Evolutionary conservation across 2,329 filamentous ascomycete genomes (phyloP).

Genomic region (Arachnopeziza araneosa): DNA sequence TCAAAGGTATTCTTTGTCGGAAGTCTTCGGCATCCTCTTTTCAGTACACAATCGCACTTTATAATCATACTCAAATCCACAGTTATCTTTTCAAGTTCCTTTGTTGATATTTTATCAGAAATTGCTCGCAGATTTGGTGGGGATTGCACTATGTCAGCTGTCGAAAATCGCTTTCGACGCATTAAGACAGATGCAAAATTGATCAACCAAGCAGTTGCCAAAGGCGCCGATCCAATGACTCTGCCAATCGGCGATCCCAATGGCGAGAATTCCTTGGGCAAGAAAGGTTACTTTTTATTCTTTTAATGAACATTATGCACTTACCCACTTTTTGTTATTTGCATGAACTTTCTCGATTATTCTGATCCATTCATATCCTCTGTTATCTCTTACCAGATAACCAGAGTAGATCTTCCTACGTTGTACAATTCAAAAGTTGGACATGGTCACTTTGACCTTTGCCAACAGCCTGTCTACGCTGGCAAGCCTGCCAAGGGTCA

Average conservation of each 20-base stretch:
- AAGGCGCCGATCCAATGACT: constrained; percentile 32
- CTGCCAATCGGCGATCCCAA: constrained; percentile 22
- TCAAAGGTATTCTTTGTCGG: constrained; percentile 9
- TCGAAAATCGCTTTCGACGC: constrained; percentile 36
- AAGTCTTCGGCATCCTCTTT: background rate
- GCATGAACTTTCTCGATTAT: background rate
- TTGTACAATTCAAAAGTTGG: too few species aligned
- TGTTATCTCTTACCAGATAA: background rate
- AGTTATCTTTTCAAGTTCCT: constrained; percentile 1
- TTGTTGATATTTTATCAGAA: constrained; percentile 20
- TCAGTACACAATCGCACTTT: background rate
- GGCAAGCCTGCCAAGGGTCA: constrained; percentile 4
- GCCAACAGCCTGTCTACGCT: background rate
- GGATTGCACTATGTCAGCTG: constrained; percentile 30
- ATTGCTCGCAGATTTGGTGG: constrained; percentile 27
- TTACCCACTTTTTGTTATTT: background rate
- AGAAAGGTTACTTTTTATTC: background rate
- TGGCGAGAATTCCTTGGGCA: background rate
- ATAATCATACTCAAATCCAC: constrained; percentile 4
- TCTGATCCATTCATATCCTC: background rate
- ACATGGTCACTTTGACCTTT: too few species aligned
- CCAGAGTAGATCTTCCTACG: too few species aligned
- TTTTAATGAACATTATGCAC: background rate
- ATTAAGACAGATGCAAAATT: constrained; percentile 35
- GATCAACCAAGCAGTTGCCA: constrained; percentile 29